These are phyloP conservation scores for Capsicum pubescens DNA, from an alignment of 257 asterid species.

Conservation along the genomic window DNA sequence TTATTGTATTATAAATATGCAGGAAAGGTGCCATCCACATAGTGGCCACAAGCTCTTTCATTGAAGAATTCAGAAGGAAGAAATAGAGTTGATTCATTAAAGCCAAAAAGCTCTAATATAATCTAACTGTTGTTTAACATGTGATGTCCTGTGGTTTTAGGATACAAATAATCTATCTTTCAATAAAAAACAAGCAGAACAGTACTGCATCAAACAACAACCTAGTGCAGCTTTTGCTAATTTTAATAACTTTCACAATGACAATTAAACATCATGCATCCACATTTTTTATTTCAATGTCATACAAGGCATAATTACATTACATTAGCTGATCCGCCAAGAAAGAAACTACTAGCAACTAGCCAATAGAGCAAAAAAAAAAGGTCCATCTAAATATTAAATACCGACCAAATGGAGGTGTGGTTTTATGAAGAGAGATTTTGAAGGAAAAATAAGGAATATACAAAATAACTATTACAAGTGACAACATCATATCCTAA, in stretches of 20 bases:
- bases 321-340: not conserved
- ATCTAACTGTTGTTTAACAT: no score
- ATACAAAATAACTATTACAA: conserved; percentile 20
- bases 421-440: not conserved
- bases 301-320: not conserved
- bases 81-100: not conserved
- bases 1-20: not conserved
- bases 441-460: conserved; percentile 2
- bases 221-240: no score
- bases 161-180: no score
- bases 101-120: no score
- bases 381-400: not conserved
- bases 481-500: conserved; percentile 26
- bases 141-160: no score
- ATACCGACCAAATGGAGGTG: not conserved
- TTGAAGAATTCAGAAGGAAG: not conserved
- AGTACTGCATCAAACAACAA: no score
- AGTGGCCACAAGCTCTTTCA: not conserved
- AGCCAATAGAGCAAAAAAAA: not conserved
- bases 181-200: no score
- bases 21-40: conserved; percentile 47
- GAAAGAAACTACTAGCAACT: not conserved
- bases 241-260: no score
- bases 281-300: not conserved
- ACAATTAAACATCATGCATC: not conserved